A percentile compares a stretch with the other conserved stretches of the same genome.
Evolutionary conservation across 1,284 basidiomycete species (phyloP).

Genomic region (Puccinia triticina): DNA sequence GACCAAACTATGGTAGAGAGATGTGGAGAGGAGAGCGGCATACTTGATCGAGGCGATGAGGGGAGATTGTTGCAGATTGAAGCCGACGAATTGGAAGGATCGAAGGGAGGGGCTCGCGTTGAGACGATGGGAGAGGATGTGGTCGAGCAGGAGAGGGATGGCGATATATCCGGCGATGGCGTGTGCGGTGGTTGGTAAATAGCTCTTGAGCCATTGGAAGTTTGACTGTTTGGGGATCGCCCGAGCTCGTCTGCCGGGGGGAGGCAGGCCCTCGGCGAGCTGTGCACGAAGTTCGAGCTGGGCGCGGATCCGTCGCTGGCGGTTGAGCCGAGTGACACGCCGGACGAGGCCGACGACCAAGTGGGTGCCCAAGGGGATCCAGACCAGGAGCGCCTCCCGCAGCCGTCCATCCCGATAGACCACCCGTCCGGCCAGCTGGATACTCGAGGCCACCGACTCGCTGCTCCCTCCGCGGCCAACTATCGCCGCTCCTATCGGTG

Average conservation of each 20-base stretch:
- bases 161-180: slow-evolving; percentile 21
- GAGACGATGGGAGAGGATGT: slow-evolving; percentile 31
- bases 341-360: slow-evolving; percentile 15
- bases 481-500: slow-evolving; percentile 17
- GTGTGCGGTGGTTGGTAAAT: slow-evolving; percentile 31
- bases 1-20: slow-evolving; percentile 24
- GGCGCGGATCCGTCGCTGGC: slow-evolving; percentile 14
- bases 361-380: slow-evolving; percentile 34
- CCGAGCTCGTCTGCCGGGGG: not conserved
- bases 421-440: slow-evolving; percentile 25
- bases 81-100: slow-evolving; percentile 32
- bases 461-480: not conserved
- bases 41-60: slow-evolving; percentile 16
- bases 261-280: not conserved
- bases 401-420: slow-evolving; percentile 24
- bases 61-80: slow-evolving; percentile 27
- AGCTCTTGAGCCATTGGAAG: slow-evolving; percentile 9
- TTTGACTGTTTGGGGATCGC: not conserved
- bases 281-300: slow-evolving; percentile 25
- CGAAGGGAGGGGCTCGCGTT: not conserved
- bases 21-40: not conserved
- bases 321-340: slow-evolving; percentile 30
- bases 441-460: slow-evolving; percentile 32
- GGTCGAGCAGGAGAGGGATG: slow-evolving; percentile 24
- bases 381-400: slow-evolving; percentile 24